phyloP scores from a whole-genome alignment of 768 basidiomycete genomes.

The Lactarius indigo region DNA sequence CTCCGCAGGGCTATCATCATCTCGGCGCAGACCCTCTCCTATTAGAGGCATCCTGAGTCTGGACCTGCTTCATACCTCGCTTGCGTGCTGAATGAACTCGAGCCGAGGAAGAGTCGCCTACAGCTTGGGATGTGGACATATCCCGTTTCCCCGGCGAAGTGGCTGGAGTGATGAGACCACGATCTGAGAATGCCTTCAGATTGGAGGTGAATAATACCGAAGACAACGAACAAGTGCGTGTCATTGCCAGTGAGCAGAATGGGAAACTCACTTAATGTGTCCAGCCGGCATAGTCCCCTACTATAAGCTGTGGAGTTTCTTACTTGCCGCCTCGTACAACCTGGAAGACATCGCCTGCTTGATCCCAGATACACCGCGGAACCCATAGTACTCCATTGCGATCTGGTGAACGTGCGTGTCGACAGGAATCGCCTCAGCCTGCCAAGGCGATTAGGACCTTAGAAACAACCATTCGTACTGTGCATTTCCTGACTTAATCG shows the following conservation, averaged over 20 bases:
- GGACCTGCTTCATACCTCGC: neutral
- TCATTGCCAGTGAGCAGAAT: neutral
- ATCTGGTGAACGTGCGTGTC: conserved; percentile 96
- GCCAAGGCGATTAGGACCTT: neutral
- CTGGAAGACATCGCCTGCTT: conserved; percentile 70
- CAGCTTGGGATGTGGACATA: conserved; percentile 1
- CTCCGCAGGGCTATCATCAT: neutral
- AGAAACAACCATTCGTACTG: neutral
- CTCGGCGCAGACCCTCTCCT: neutral
- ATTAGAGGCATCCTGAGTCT: neutral
- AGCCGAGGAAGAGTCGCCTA: conserved; percentile 30
- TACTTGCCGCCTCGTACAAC: conserved; percentile 69
- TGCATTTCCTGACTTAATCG: conserved; percentile 81
- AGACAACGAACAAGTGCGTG: neutral
- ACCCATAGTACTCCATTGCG: conserved; percentile 71
- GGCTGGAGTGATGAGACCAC: conserved; percentile 42
- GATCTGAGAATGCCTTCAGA: conserved; percentile 60
- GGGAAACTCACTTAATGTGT: conserved; percentile 62
- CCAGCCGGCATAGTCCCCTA: conserved; percentile 88
- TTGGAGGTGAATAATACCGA: conserved; percentile 73
- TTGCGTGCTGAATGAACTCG: conserved; percentile 2
- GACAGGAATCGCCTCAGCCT: conserved; percentile 88
- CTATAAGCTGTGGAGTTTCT: conserved; percentile 63
- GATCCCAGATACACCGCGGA: conserved; percentile 45
- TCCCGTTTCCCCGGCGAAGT: conserved; percentile 7